Percentiles rank a stretch among this genome's conserved stretches.
Conservation (phyloP, 1,284 basidiomycete genomes). For the Leccinum proliferum region DNA sequence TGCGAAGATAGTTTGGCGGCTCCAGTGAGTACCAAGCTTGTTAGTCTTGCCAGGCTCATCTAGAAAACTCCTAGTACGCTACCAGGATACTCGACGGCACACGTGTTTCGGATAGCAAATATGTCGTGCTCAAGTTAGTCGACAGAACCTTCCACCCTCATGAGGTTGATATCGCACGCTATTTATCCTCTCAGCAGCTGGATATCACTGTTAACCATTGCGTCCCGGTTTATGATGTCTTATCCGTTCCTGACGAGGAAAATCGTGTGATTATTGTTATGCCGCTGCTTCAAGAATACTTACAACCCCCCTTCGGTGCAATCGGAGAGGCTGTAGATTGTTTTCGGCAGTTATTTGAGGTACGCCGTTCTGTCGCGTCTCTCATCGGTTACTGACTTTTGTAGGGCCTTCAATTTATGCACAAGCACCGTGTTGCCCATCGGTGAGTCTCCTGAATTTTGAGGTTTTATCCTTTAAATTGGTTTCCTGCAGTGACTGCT, state of each 20-base stretch:
- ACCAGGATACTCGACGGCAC: constrained; percentile 12
- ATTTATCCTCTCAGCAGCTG: constrained; percentile 16
- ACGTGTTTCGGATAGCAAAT: constrained; percentile 24
- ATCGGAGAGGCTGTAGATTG: constrained; percentile 32
- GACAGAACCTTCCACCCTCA: constrained; percentile 11
- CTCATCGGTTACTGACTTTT: neutral
- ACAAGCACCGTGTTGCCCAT: constrained; percentile 20
- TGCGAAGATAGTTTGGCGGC: constrained; percentile 24
- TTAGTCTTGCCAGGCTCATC: neutral
- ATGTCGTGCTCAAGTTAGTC: constrained; percentile 30
- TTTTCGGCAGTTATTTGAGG: constrained; percentile 33
- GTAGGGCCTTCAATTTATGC: constrained; percentile 22
- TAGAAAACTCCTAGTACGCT: neutral
- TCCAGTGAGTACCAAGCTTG: neutral
- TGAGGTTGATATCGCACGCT: constrained; percentile 25
- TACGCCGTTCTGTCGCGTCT: constrained; percentile 3
- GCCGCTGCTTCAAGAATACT: constrained; percentile 25
- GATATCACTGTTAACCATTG: constrained; percentile 29
- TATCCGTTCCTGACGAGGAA: constrained; percentile 13
- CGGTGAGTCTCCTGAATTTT: neutral
- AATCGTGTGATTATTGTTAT: constrained; percentile 26
- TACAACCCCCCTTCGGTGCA: constrained; percentile 22
- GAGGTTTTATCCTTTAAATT: fast-evolving
- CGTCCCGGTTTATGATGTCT: constrained; percentile 29
- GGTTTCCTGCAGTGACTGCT: constrained; percentile 11